Base-by-base conservation (phyloP, 2,329 filamentous ascomycete species). In the Aspergillus fijiensis region DNA sequence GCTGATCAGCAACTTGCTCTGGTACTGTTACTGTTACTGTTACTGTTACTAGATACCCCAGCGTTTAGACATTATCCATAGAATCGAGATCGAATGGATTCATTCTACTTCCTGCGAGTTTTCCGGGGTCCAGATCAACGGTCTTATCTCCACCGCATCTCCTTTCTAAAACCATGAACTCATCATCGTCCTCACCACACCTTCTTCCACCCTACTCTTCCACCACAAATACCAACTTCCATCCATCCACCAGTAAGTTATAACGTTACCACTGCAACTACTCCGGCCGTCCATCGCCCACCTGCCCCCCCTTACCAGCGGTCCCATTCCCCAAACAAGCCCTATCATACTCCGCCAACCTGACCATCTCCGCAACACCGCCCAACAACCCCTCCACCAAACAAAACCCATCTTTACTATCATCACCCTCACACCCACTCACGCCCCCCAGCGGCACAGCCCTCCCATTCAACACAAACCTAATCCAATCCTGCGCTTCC, bases 311-410 rank as follows among this genome's bases (percentile, higher is more conserved):
- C 7, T 11, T 58, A 3, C 63, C 62, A 3, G 61, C 61, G 1
- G 64, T 61, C 56, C 70, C 70, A 3, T 69, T 67, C 10, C 69
- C 70, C 53, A 72, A 73, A 50, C 71, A 75, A 2, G 72, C 69
- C 55, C 67, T 50, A 29, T 73, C 69, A 51, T 71, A 74, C 60
- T 61, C 57, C 0, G 72, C 72, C 39, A 68, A 60, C 51, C 69
- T 52, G 49, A 71, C 68, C 39, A 74, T 49, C 16, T 53, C 49
- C 0, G 65, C 61, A 23, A 74, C 64, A 1, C 60, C 69, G 1
- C 42, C 49, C 49, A 74, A 33, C 51, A 75, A 74, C 2, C 63
- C 62, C n/a, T 67, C 58, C 3, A 75, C 60, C 0, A 51, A 42
- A 56, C 72, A 74, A 60, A 75, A 74, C 2, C 72, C 72, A 58